Evolutionary conservation across 768 basidiomycete species (phyloP), one percentile per base, ranked within the genome.

Genomic region (Coprinopsis marcescibilis): DNA sequence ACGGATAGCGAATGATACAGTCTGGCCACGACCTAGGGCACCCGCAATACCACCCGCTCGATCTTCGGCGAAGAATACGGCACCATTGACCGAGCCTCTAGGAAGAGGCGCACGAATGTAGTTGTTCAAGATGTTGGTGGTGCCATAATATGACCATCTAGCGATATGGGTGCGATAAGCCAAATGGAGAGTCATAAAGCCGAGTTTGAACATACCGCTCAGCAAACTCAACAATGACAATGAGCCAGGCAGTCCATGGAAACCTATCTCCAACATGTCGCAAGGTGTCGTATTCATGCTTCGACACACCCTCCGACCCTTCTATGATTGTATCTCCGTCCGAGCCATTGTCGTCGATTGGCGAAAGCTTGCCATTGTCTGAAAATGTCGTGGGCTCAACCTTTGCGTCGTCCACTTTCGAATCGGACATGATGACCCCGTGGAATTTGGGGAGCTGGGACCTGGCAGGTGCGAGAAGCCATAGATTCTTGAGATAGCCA

Each of bases 41-140:
- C 76, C 76, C 38, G 73, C 72, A 29, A 71, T 58, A 49, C 63
- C 66, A 26, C 65, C 54, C 3, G 53, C 59, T 12, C 65, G 66
- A 43, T 71, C 56, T 7, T 53, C 51, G 6, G 53, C n/a, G 43
- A 19, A 61, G 52, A 19, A 75, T n/a, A n/a, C 75, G 1, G 69
- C 61, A 43, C 78, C 78, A n/a, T 68, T 71, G 0, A 47, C 65
- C 0, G 76, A 77, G 21, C 69, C 69, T 15, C 60, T 59, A 26
- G 78, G 78, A 14, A 79, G 62, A 3, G 64, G 62, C 5, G 69
- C 67, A 52, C 77, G 73, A 51, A 80, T 76, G 57, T 77, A 78
- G 57, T 79, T 79, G 60, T 72, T 72, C 62, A 65, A 73, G 25
- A 72, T 56, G 53, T 73, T 73, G 29, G 72, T 70, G 14, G 72